Conservation (phyloP, 2,329 filamentous ascomycete genomes). For the Cordyceps cateniannulata region DNA sequence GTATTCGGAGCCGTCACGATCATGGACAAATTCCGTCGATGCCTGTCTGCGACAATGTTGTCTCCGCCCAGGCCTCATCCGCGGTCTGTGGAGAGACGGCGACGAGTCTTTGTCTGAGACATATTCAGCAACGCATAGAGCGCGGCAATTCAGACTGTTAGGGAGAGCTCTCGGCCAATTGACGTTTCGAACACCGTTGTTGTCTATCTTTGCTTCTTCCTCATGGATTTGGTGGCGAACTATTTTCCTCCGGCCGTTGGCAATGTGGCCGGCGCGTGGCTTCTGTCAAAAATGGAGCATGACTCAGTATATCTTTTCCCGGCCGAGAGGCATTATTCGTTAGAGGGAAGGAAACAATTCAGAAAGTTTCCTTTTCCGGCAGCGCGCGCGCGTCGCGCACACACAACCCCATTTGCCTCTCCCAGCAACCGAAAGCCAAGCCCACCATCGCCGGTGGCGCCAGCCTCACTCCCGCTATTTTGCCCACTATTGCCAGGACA, state of each 20-base stretch:
- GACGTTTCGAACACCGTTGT: background rate
- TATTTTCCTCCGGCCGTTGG: too few species aligned
- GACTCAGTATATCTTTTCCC: background rate
- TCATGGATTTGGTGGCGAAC: too few species aligned
- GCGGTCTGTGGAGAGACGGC: too few species aligned
- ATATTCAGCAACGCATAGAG: background rate
- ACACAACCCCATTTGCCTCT: background rate
- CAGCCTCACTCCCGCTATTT: background rate
- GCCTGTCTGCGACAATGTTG: conserved; percentile 2
- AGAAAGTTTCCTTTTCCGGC: background rate
- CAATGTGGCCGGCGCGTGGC: too few species aligned
- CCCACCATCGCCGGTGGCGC: background rate
- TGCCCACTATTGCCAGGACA: background rate
- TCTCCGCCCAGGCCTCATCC: background rate
- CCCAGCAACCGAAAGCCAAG: background rate
- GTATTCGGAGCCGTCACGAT: background rate
- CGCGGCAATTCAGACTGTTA: background rate
- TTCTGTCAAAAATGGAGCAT: too few species aligned
- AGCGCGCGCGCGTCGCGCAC: background rate
- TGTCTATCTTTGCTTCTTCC: background rate
- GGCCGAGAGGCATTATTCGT: background rate
- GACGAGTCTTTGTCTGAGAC: background rate
- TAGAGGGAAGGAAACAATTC: background rate
- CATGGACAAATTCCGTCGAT: background rate
- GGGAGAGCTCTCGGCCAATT: too few species aligned